Conservation (phyloP, 192 early-diverging fungal species). For the Backusella liffmaniae region DNA sequence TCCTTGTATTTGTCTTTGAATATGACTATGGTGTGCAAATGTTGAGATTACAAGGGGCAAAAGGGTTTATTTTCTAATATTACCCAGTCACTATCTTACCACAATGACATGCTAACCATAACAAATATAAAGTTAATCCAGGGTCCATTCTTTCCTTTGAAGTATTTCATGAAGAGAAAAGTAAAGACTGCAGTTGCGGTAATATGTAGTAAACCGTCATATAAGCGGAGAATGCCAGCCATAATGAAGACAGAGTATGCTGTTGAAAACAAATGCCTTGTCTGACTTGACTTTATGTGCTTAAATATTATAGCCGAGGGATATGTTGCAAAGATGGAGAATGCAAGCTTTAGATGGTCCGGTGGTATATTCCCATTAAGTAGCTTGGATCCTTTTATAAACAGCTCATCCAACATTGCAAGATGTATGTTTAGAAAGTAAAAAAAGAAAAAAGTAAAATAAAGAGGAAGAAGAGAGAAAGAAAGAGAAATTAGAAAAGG, state of each 20-base stretch:
- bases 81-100: constrained; percentile 35
- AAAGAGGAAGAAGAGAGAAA: neutral
- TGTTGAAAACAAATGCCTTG: neutral
- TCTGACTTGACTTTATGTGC: neutral
- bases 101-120: constrained; percentile 67
- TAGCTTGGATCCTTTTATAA: neutral
- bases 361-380: constrained; percentile 34
- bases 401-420: neutral
- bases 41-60: neutral
- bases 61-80: neutral
- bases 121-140: constrained; percentile 57
- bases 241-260: neutral
- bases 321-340: constrained; percentile 56
- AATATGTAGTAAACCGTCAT: constrained; percentile 56
- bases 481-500: neutral
- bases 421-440: neutral
- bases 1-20: constrained; percentile 20
- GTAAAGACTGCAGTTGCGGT: neutral
- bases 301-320: constrained; percentile 51
- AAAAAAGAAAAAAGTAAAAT: neutral
- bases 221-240: constrained; percentile 52
- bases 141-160: constrained; percentile 39
- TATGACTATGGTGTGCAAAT: neutral
- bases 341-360: constrained; percentile 60
- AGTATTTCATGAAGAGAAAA: constrained; percentile 40